Base-by-base conservation (phyloP, 352 stramenopile genomes). In the Peronospora farinosa region DNA sequence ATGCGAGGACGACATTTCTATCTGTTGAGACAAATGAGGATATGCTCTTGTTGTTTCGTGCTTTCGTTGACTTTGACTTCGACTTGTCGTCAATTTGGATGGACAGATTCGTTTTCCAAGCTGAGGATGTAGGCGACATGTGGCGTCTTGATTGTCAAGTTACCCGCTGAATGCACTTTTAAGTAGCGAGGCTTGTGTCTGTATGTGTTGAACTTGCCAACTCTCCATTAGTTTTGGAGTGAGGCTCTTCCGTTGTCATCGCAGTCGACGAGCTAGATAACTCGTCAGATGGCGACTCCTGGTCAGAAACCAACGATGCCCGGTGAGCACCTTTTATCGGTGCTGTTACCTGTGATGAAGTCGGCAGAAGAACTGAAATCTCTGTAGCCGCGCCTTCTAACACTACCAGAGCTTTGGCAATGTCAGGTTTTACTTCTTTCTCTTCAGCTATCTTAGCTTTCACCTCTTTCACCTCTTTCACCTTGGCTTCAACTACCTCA, bases 111-210 rank as follows among this genome's bases (percentile, higher is more conserved):
- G 37, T 39, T 17, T 32, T 30, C n/a, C 6, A 33, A 42, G 27
- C 40, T 43, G 25, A 19, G n/a, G 6, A 9, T 40, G 13, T 23
- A 11, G n/a, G n/a, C n/a, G 13, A 40, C 51, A 56, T 33, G 56
- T 30, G 31, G 48, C 28, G 33, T 64, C 52, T 54, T 55, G 41
- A 41, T 63, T 57, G 17, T 47, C 19, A 42, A 52, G 51, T 58
- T 68, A 60, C 37, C 45, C 40, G 48, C 8, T 31, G 27, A 12
- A 54, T n/a, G 38, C 27, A 46, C 2, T 40, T 68, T 45, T 51
- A 72, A 37, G 55, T 42, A 54, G 56, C 46, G 35, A 56, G 42
- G 21, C 57, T 40, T 52, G 37, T 40, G 37, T 55, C 19, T 48
- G 13, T 21, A 45, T 44, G 46, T 51, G 60, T 30, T 17, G 36